Conservation (phyloP, 257 asterid species). For the Jacaranda mimosifolia region DNA sequence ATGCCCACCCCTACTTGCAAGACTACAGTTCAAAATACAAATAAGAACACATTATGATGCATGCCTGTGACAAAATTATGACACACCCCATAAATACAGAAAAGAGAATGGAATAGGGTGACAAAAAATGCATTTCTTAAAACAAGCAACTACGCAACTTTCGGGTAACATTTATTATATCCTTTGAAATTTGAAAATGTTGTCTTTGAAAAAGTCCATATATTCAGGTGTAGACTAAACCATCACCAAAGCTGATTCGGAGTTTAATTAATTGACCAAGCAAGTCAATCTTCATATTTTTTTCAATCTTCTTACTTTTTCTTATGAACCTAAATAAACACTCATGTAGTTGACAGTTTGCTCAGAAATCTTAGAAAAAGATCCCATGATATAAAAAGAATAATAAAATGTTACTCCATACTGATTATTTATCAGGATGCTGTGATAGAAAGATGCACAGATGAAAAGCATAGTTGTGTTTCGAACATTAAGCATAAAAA, state of each 20-base stretch:
- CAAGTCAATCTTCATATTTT: slow-evolving; percentile 16
- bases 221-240: background rate
- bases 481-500: slow-evolving; percentile 7
- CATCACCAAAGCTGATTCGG: background rate
- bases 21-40: no score
- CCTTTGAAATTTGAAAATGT: no score
- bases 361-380: background rate
- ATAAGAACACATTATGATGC: no score
- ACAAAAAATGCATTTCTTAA: no score
- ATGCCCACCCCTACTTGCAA: no score
- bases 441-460: slow-evolving; percentile 4
- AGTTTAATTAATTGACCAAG: background rate
- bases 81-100: no score
- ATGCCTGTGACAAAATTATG: no score
- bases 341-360: background rate
- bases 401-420: background rate
- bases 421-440: background rate
- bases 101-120: no score
- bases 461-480: slow-evolving; percentile 13
- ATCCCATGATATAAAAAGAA: background rate
- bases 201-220: no score
- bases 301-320: slow-evolving; percentile 6
- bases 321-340: slow-evolving; percentile 4
- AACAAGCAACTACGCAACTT: no score
- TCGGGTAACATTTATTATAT: no score